Evolutionary conservation across 495 filamentous ascomycete species (phyloP).

Genomic region (Aspergillus diversus): DNA sequence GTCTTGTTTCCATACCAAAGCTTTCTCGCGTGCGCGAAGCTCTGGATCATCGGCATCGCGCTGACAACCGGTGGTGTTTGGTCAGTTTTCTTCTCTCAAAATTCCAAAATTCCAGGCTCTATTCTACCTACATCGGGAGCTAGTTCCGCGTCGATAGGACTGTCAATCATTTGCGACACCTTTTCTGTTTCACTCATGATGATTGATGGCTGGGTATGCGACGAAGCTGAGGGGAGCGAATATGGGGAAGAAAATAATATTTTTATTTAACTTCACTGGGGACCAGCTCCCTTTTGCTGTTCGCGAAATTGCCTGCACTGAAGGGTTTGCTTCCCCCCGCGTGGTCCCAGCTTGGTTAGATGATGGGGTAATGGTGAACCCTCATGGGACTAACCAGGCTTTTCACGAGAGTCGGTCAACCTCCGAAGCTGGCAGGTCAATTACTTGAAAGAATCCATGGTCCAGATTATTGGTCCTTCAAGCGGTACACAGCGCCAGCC

Average conservation of each 20-base stretch:
- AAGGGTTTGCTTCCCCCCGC: slow-evolving; percentile 12
- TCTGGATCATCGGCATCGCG: slow-evolving; percentile 8
- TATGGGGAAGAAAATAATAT: not conserved
- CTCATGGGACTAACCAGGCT: slow-evolving; percentile 3
- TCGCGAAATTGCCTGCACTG: not conserved
- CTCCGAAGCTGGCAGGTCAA: slow-evolving; percentile 11
- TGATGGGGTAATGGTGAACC: slow-evolving; percentile 15
- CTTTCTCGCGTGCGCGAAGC: slow-evolving; percentile 34
- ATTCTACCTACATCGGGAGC: slow-evolving; percentile 14
- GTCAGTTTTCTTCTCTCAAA: not conserved
- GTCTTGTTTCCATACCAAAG: slow-evolving; percentile 63
- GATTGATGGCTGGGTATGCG: not conserved
- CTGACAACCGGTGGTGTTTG: not conserved
- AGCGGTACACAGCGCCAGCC: not conserved
- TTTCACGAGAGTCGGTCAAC: slow-evolving; percentile 23
- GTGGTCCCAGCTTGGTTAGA: slow-evolving; percentile 16
- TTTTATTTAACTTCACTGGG: slow-evolving; percentile 1
- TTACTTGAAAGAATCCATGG: not conserved
- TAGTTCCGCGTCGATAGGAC: slow-evolving; percentile 14
- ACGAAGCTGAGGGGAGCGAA: not conserved
- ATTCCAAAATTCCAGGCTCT: not conserved
- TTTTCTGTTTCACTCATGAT: slow-evolving; percentile 21
- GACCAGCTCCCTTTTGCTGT: not conserved
- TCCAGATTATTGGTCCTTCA: not conserved
- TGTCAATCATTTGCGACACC: slow-evolving; percentile 5